Percentiles rank a stretch among this genome's conserved stretches.
phyloP scores from a whole-genome alignment of 2,329 filamentous ascomycete genomes.

The Fusarium redolens region DNA sequence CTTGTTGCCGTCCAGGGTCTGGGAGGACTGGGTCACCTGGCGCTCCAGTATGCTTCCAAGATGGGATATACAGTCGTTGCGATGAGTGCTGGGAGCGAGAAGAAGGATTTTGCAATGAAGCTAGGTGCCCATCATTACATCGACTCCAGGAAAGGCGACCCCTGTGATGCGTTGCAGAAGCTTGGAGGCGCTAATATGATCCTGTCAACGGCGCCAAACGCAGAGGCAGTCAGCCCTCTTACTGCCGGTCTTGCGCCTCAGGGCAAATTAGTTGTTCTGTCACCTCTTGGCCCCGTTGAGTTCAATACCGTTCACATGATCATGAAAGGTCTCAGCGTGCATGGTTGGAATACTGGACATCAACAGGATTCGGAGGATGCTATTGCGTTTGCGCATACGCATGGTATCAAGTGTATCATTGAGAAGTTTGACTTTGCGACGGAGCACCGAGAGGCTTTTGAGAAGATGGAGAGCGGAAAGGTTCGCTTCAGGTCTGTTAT shows the following conservation, averaged over 20 bases:
- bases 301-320: slow-evolving; percentile 58
- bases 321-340: slow-evolving; percentile 66
- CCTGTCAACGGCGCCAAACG: slow-evolving; percentile 71
- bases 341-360: slow-evolving; percentile 72
- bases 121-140: slow-evolving; percentile 58
- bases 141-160: slow-evolving; percentile 63
- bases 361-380: slow-evolving; percentile 73
- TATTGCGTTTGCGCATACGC: slow-evolving; percentile 71
- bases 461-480: slow-evolving; percentile 54
- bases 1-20: slow-evolving; percentile 73
- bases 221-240: slow-evolving; percentile 63
- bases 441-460: slow-evolving; percentile 58
- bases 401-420: slow-evolving; percentile 72
- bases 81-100: slow-evolving; percentile 72
- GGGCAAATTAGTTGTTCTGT: slow-evolving; percentile 68
- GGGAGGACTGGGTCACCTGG: slow-evolving; percentile 80
- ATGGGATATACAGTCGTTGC: slow-evolving; percentile 82
- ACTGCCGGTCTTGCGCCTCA: slow-evolving; percentile 62
- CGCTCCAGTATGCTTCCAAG: slow-evolving; percentile 77
- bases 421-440: slow-evolving; percentile 69
- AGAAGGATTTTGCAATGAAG: slow-evolving; percentile 71
- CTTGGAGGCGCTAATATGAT: slow-evolving; percentile 72
- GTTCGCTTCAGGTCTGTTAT: slow-evolving; percentile 59
- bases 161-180: slow-evolving; percentile 59
- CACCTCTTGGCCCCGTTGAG: slow-evolving; percentile 57